Percentiles rank a stretch among this genome's conserved stretches.
Conservation (phyloP, 73 alveolate species). For the Blepharisma japonicum region DNA sequence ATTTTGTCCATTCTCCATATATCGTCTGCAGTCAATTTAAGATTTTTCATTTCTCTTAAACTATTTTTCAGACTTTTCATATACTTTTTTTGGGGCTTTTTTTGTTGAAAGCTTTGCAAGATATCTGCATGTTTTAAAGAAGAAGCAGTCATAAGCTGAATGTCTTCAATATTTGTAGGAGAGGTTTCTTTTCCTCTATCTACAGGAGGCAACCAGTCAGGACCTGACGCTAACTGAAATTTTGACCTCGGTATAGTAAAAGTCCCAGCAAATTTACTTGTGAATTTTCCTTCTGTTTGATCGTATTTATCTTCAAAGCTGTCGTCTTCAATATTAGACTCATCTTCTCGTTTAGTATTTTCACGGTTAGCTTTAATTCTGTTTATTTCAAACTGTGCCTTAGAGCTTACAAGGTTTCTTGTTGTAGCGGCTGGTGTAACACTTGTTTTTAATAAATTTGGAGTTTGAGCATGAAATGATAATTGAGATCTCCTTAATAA, state of each 20-base stretch:
- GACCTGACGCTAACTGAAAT: background rate
- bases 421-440: too few species aligned
- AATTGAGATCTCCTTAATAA: too few species aligned
- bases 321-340: too few species aligned
- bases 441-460: too few species aligned
- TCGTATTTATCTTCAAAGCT: background rate
- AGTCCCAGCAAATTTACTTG: background rate
- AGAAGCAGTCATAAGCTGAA: background rate
- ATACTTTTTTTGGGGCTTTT: background rate
- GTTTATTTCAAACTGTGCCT: too few species aligned
- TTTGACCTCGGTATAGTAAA: background rate
- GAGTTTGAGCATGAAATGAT: too few species aligned
- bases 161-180: background rate
- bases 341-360: too few species aligned
- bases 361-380: too few species aligned
- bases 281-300: background rate
- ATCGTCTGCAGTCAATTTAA: background rate
- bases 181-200: background rate
- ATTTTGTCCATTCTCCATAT: background rate
- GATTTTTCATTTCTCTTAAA: background rate
- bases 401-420: too few species aligned
- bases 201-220: background rate
- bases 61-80: background rate
- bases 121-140: background rate
- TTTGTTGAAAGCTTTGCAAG: background rate